These are phyloP conservation scores for Solanum bukasovii DNA, from an alignment of 257 asterid genomes.

Conservation along the genomic window DNA sequence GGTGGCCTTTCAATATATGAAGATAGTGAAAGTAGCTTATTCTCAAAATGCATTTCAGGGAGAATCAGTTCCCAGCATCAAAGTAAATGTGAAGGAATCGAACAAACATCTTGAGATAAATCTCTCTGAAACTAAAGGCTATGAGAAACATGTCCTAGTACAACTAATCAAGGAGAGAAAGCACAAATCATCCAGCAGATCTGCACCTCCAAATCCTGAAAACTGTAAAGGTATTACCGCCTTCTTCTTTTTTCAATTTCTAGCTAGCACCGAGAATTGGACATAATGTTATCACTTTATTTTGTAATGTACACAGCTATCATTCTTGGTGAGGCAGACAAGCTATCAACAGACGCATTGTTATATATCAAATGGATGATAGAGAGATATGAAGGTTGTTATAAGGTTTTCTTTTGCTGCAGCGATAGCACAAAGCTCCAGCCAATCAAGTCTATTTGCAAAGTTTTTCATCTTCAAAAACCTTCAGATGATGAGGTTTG, in stretches of 20 bases:
- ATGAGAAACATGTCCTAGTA: constrained; percentile 64
- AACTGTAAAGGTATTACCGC: constrained; percentile 46
- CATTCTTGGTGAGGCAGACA: constrained; percentile 62
- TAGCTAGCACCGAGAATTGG: neutral
- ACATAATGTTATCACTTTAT: neutral
- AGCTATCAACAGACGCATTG: constrained; percentile 54
- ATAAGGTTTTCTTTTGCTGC: constrained; percentile 72
- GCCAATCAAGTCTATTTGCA: constrained; percentile 53
- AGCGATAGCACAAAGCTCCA: constrained; percentile 60
- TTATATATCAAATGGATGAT: constrained; percentile 69
- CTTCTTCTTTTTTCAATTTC: neutral
- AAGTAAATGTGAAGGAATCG: constrained; percentile 48
- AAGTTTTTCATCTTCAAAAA: constrained; percentile 49
- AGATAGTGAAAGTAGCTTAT: neutral
- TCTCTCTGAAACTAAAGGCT: constrained; percentile 68
- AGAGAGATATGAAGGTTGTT: constrained; percentile 54
- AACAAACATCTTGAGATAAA: constrained; percentile 56
- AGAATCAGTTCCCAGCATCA: constrained; percentile 66
- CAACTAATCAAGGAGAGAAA: constrained; percentile 56
- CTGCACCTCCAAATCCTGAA: constrained; percentile 7
- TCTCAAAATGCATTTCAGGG: constrained; percentile 35
- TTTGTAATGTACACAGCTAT: constrained; percentile 41
- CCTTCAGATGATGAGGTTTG: constrained; percentile 72
- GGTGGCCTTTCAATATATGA: no score
- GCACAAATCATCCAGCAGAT: constrained; percentile 6